Conservation (phyloP, 1,139 yeast species). For the Candida albicans region DNA sequence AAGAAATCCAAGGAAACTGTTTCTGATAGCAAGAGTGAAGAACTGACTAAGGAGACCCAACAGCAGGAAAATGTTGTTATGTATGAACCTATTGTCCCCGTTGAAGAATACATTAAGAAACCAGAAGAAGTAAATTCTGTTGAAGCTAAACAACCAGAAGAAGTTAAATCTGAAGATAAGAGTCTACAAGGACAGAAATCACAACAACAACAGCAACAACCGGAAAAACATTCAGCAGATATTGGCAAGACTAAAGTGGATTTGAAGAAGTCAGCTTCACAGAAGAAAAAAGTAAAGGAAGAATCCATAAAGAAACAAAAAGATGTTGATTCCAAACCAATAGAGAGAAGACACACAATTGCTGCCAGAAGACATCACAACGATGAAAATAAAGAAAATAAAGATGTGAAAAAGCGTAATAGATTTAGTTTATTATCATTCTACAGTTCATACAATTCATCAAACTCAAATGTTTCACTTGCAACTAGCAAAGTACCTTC, state of each 20-base stretch:
- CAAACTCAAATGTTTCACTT: conserved; percentile 21
- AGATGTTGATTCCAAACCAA: conserved; percentile 3
- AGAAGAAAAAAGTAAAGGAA: not conserved
- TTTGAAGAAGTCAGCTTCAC: too few relatives aligned
- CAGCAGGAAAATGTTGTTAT: conserved; percentile 6
- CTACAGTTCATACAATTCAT: conserved; percentile 39
- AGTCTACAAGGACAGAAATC: not conserved
- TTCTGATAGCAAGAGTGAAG: conserved; percentile 3
- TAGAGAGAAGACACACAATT: conserved; percentile 12
- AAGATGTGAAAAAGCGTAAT: conserved; percentile 42
- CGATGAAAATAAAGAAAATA: conserved; percentile 22
- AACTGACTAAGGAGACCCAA: conserved; percentile 2
- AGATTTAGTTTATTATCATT: conserved; percentile 56
- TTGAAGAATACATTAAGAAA: conserved; percentile 15
- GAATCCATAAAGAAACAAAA: conserved; percentile 2
- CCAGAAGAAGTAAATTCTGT: conserved; percentile 4
- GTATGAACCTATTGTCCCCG: conserved; percentile 12
- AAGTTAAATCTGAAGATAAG: not conserved
- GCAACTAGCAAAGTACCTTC: conserved; percentile 11
- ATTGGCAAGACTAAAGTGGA: too few relatives aligned
- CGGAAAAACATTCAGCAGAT: not conserved
- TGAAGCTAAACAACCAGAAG: not conserved
- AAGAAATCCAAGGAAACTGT: conserved; percentile 9
- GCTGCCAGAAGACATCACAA: conserved; percentile 5
- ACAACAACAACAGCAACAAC: not conserved